Evolutionary conservation across 495 filamentous ascomycete genomes (phyloP), one percentile per base, ranked within the genome.

Genomic region (Trypethelium eluteriae): DNA sequence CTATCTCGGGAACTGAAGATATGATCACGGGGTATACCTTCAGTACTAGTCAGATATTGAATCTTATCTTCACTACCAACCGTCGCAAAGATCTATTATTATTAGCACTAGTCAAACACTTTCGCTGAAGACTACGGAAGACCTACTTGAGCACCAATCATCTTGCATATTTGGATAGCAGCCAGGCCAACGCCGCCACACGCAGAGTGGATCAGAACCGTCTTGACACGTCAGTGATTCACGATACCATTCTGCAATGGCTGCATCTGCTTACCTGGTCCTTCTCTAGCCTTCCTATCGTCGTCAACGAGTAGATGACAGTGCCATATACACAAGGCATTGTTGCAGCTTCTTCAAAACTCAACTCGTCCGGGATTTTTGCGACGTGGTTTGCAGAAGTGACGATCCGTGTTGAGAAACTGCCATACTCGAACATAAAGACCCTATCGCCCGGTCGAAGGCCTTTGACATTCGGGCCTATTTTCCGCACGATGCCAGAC

Each of bases 321-420:
- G 80, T 81, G 7, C 68, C 44, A 67, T 75, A 82, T 0, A 79
- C 81, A 2, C 66, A 44, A 7, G 78, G 78, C 47, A 85, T 74
- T 0, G 79, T 79, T 0, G 81, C 78, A 0, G 78, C 82, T 2
- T 81, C 77, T 14, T 78, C 76, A 34, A 78, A 79, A 64, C 68
- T 78, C 39, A 83, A 68, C 53, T 79, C 70, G 2, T 82, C 79
- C 6, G 88, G 87, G 25, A 84, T 75, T 53, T 80, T 78, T 7
- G 81, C 71, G 59, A 84, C 74, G 25, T 79, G 59, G 62, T 86
- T 81, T 0, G 73, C 80, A 62, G 77, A 79, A 7, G 74, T 78
- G 14, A 78, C 76, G 18, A 79, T 74, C 67, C 81, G 83, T 64
- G 84, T 77, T 53, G 81, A 83, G 67, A 86, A 87, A n/a, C 78